Conservation (phyloP, 108 stramenopile species). For the Nitzschia palea region DNA sequence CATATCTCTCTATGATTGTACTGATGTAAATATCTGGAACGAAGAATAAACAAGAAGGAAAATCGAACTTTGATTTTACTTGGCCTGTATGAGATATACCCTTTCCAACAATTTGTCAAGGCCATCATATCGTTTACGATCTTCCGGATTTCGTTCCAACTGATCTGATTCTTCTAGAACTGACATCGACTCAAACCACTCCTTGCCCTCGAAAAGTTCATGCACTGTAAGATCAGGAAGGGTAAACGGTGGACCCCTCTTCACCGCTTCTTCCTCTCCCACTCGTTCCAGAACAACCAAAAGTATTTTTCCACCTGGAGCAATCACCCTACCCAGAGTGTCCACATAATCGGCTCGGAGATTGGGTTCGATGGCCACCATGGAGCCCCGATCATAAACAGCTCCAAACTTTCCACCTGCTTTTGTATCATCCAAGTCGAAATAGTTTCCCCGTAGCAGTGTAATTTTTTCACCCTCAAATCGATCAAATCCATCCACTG, state of each 20-base stretch:
- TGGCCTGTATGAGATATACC: slow-evolving; percentile 26
- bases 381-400: slow-evolving; percentile 77
- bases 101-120: slow-evolving; percentile 26
- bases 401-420: slow-evolving; percentile 53
- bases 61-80: too few species aligned
- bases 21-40: too few species aligned
- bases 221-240: slow-evolving; percentile 50
- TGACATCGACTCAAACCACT: slow-evolving; percentile 58
- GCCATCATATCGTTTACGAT: slow-evolving; percentile 43
- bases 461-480: slow-evolving; percentile 58
- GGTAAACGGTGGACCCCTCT: slow-evolving; percentile 67
- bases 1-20: too few species aligned
- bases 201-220: slow-evolving; percentile 41
- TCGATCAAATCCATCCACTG: slow-evolving; percentile 19
- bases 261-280: slow-evolving; percentile 38
- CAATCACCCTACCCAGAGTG: slow-evolving; percentile 47
- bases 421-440: slow-evolving; percentile 35
- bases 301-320: slow-evolving; percentile 62
- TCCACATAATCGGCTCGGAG: slow-evolving; percentile 58
- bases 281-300: slow-evolving; percentile 61
- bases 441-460: slow-evolving; percentile 69
- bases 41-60: too few species aligned
- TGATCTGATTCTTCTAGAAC: slow-evolving; percentile 52
- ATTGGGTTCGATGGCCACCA: slow-evolving; percentile 77
- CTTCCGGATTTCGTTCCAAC: slow-evolving; percentile 37